Conservation (phyloP, 495 filamentous ascomycete species). For the Hamigera avellanea region DNA sequence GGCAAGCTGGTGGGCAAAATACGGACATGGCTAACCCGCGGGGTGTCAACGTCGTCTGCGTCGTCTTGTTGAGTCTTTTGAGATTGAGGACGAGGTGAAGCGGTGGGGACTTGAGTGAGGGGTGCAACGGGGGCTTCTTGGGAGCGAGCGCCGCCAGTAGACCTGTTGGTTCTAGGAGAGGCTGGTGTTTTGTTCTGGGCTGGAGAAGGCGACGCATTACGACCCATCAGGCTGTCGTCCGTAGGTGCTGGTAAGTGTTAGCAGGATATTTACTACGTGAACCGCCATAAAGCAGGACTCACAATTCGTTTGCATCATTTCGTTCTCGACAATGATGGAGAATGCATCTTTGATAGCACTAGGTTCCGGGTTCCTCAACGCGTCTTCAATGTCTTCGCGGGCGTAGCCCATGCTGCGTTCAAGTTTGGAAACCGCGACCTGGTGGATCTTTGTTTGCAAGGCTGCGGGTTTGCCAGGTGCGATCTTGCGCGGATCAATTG, state of each 20-base stretch:
- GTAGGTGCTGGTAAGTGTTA: constrained; percentile 23
- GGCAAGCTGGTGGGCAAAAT: constrained; percentile 85
- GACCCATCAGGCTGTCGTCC: constrained; percentile 27
- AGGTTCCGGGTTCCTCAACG: constrained; percentile 79
- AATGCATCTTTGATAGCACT: constrained; percentile 98
- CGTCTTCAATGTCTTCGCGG: constrained; percentile 89
- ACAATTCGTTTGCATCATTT: constrained; percentile 94
- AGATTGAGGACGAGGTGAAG: constrained; percentile 15
- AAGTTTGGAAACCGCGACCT: constrained; percentile 85
- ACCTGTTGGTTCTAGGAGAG: neutral
- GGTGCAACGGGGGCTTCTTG: no score
- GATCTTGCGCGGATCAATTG: constrained; percentile 69
- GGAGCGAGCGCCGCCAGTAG: constrained; percentile 2
- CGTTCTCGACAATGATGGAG: constrained; percentile 93
- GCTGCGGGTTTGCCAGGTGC: constrained; percentile 64
- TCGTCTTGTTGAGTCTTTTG: constrained; percentile 18
- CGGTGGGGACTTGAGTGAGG: constrained; percentile 8
- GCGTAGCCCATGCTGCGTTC: constrained; percentile 97
- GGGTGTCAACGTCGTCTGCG: constrained; percentile 16
- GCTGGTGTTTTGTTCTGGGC: constrained; percentile 7
- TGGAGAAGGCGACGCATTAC: constrained; percentile 14
- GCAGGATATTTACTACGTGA: constrained; percentile 1
- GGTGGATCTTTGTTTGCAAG: constrained; percentile 79
- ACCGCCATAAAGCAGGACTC: constrained; percentile 10
- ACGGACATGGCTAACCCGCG: constrained; percentile 64